Evolutionary conservation across 305 asterid species (phyloP).

Genomic region (Fraxinus xanthoxyloides): DNA sequence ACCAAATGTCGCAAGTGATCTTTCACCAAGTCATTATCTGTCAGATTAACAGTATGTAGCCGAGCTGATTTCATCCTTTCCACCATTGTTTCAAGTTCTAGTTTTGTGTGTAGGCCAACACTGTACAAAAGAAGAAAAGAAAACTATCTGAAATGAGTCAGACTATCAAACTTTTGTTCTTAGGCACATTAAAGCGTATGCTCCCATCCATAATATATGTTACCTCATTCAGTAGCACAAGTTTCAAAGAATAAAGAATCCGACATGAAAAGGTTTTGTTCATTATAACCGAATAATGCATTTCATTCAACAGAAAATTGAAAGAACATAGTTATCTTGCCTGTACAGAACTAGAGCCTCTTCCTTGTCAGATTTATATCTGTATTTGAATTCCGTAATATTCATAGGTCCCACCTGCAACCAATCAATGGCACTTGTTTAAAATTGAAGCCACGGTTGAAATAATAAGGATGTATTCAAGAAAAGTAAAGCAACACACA

Average conservation of each 20-base stretch:
- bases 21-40: slow-evolving; percentile 88
- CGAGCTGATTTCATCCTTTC: slow-evolving; percentile 60
- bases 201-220: not conserved
- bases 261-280: not conserved
- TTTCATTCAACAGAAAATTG: not conserved
- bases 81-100: slow-evolving; percentile 75
- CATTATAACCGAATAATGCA: not conserved
- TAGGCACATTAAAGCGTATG: not conserved
- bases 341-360: slow-evolving; percentile 74
- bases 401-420: slow-evolving; percentile 81
- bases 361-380: slow-evolving; percentile 60
- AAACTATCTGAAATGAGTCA: not conserved
- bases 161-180: not conserved
- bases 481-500: slow-evolving; percentile 38
- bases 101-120: slow-evolving; percentile 84
- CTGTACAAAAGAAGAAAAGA: slow-evolving; percentile 35
- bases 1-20: slow-evolving; percentile 96
- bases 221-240: not conserved
- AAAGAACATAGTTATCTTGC: slow-evolving; percentile 33
- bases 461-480: not conserved
- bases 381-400: slow-evolving; percentile 85
- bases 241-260: not conserved
- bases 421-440: slow-evolving; percentile 5
- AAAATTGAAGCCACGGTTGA: not conserved
- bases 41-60: slow-evolving; percentile 66